These are phyloP conservation scores for Blastobotrys robertii DNA, from an alignment of 805 yeast genomes.

Conservation along the genomic window DNA sequence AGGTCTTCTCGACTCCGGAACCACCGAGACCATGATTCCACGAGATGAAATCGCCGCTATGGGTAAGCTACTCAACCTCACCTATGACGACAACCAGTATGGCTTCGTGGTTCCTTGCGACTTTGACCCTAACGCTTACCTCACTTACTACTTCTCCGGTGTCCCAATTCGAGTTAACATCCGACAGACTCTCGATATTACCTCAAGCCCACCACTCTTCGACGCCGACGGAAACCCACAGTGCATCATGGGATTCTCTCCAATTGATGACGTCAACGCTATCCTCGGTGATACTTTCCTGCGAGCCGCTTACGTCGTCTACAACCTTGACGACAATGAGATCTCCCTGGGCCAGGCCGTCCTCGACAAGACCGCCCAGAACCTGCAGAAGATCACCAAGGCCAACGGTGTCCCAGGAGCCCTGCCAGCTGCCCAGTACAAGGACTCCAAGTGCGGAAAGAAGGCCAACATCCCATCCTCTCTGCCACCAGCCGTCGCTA, in stretches of 20 bases:
- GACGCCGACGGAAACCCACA: slow-evolving; percentile 1
- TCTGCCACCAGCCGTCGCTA: no score
- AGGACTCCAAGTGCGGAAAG: no score
- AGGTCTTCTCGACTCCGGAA: slow-evolving; percentile 13
- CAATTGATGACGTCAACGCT: not conserved
- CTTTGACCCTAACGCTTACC: not conserved
- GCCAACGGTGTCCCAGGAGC: slow-evolving; percentile 2
- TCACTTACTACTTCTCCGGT: slow-evolving; percentile 1
- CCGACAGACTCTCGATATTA: not conserved
- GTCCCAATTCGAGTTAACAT: slow-evolving; percentile 3
- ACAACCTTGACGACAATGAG: slow-evolving; percentile 26
- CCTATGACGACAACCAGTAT: not conserved
- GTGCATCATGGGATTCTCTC: slow-evolving; percentile 5
- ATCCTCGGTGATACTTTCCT: slow-evolving; percentile 47
- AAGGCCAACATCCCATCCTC: no score
- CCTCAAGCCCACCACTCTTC: not conserved
- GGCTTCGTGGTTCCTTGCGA: slow-evolving; percentile 1
- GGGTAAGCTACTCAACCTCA: slow-evolving; percentile 5
- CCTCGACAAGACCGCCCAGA: no score
- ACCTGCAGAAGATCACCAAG: slow-evolving; percentile 33
- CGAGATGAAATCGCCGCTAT: slow-evolving; percentile 2
- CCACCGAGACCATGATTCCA: slow-evolving; percentile 15
- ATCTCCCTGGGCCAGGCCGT: not conserved
- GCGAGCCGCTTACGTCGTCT: slow-evolving; percentile 43
- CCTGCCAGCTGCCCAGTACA: not conserved